Conservation (phyloP, 73 alveolate species). For the Symbiodinium pilosum region DNA sequence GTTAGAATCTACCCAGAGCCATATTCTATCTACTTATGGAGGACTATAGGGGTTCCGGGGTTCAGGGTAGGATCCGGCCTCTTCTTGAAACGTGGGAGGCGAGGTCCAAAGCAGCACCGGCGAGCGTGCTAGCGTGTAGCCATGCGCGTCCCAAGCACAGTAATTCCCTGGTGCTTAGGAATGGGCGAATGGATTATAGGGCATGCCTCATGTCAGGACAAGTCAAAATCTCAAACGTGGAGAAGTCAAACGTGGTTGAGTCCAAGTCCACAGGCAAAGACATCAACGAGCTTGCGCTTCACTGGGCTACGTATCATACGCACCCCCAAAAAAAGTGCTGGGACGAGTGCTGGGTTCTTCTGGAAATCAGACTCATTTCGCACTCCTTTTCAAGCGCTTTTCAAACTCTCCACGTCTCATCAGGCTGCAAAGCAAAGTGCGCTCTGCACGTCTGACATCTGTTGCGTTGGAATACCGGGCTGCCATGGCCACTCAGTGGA, state of each 20-base stretch:
- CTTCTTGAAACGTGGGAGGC: conserved; percentile 53
- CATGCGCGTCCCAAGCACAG: conserved; percentile 51
- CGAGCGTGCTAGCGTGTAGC: conserved; percentile 35
- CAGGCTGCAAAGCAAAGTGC: not conserved
- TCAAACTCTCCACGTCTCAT: not conserved
- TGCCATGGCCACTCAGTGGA: not conserved
- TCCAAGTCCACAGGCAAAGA: too few species aligned
- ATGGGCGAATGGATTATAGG: too few species aligned
- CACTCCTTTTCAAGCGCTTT: not conserved
- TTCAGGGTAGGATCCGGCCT: not conserved
- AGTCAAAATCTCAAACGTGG: too few species aligned
- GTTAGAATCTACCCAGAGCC: too few species aligned
- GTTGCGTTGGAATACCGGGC: not conserved
- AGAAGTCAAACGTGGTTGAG: too few species aligned
- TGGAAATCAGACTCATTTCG: not conserved
- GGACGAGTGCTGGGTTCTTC: not conserved
- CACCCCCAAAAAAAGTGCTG: too few species aligned
- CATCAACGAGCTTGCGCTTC: too few species aligned
- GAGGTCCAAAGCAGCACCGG: conserved; percentile 84
- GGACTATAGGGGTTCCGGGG: too few species aligned
- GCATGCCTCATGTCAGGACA: too few species aligned
- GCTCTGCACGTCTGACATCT: not conserved
- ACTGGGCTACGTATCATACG: too few species aligned
- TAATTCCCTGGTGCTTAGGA: too few species aligned
- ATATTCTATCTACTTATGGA: too few species aligned